These are phyloP conservation scores for Ogataea ganodermae DNA, from an alignment of 805 yeast genomes.

Conservation along the genomic window DNA sequence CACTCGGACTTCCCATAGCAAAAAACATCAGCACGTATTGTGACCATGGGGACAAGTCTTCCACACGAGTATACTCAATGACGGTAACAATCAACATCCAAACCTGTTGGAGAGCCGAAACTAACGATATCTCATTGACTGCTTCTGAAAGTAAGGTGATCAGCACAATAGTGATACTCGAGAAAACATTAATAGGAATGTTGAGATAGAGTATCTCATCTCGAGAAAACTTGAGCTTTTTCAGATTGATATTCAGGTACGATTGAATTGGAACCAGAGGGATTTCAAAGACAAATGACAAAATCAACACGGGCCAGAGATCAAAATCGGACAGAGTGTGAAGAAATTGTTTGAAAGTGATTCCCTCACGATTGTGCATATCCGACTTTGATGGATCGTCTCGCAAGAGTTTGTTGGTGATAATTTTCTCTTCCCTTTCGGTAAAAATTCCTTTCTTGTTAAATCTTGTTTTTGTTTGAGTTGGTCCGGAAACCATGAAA, in stretches of 20 bases:
- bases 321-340: slow-evolving; percentile 47
- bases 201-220: slow-evolving; percentile 49
- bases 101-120: slow-evolving; percentile 15
- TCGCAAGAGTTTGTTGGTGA: slow-evolving; percentile 42
- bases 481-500: background rate
- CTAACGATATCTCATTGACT: slow-evolving; percentile 28
- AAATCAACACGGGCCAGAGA: slow-evolving; percentile 49
- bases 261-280: slow-evolving; percentile 36
- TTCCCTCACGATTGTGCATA: slow-evolving; percentile 56
- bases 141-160: slow-evolving; percentile 38
- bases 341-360: slow-evolving; percentile 40
- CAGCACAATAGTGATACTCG: slow-evolving; percentile 34
- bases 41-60: slow-evolving; percentile 11
- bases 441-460: slow-evolving; percentile 50
- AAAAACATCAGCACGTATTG: slow-evolving; percentile 19
- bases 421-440: slow-evolving; percentile 41
- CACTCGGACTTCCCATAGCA: slow-evolving; percentile 42
- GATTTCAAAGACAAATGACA: slow-evolving; percentile 43
- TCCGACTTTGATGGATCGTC: slow-evolving; percentile 53
- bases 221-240: slow-evolving; percentile 47
- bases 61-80: slow-evolving; percentile 14
- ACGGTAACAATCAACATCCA: slow-evolving; percentile 19
- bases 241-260: slow-evolving; percentile 49
- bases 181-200: slow-evolving; percentile 45
- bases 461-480: slow-evolving; percentile 51